Evolutionary conservation across 768 basidiomycete species (phyloP).

Genomic region (Psilocybe sp.): DNA sequence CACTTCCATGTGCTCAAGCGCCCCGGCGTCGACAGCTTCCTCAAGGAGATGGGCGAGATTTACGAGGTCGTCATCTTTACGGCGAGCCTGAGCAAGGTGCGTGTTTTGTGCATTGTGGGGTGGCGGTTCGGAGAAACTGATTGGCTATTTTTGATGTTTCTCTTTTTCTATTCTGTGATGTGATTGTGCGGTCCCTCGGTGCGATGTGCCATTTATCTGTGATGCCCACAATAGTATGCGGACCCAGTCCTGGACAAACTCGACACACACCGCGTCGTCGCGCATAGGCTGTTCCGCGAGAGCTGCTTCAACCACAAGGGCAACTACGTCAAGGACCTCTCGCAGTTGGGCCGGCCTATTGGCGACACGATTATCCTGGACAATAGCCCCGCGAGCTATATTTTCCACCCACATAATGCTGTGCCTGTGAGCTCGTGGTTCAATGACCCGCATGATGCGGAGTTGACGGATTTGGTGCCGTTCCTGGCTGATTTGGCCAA

Average conservation of each 20-base stretch:
- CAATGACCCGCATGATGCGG: constrained; percentile 97
- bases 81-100: constrained; percentile 93
- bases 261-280: constrained; percentile 86
- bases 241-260: constrained; percentile 98
- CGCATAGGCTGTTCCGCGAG: constrained; percentile 93
- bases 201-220: too few relatives aligned
- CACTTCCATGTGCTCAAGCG: constrained; percentile 99
- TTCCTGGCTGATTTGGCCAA: constrained; percentile 86
- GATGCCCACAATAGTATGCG: constrained; percentile 81
- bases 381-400: constrained; percentile 98
- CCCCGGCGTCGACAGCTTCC: constrained; percentile 94
- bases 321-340: constrained; percentile 99
- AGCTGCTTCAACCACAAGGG: constrained; percentile 99
- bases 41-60: constrained; percentile 97
- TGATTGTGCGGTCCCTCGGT: too few relatives aligned
- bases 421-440: constrained; percentile 99
- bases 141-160: too few relatives aligned
- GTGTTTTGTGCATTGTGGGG: too few relatives aligned
- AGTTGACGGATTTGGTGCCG: constrained; percentile 92
- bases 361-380: constrained; percentile 96
- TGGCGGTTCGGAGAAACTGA: too few relatives aligned
- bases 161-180: too few relatives aligned
- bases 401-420: constrained; percentile 98
- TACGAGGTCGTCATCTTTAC: constrained; percentile 99
- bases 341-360: constrained; percentile 93